Base-by-base conservation (phyloP, 176 grass and related monocot genomes). In the Avena eriantha region DNA sequence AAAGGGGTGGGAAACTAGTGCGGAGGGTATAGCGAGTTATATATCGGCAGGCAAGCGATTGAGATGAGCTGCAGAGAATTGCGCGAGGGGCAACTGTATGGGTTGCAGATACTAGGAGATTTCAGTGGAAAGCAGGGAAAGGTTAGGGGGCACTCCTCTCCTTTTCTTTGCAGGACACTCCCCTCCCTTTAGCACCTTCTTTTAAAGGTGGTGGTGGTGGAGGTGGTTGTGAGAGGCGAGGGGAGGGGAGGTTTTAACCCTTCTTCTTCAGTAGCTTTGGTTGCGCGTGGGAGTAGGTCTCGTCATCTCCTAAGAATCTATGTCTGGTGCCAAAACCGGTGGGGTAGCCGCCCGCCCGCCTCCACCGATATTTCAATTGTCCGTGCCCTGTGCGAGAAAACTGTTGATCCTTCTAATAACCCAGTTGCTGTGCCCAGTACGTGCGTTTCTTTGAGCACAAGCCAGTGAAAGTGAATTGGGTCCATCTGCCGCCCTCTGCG, bases 231-330 rank as follows among this genome's bases (percentile, higher is more conserved):
- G 82, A 22, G 70, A 80, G 18, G 24, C 1, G 69, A 80, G 13
- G 39, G 71, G 77, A 80, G 82, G 51, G 82, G 86, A 82, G 86
- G 82, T 82, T 82, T 81, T 88, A 91, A 80, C 72, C 86, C 69
- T 86, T 82, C 56, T 63, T 79, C 22, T 57, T 69, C 21, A 71
- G 60, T 71, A 71, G 69, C 9, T 76, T 69, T 88, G 19, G 75
- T 58, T 56, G 43, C 70, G 70, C 54, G 61, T 82, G 90, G 50
- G 39, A 8, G 81, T 91, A 43, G 69, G 82, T 88, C 81, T 81
- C 76, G 29, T 87, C 89, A 31, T 81, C 86, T 88, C 86, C 90
- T 88, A 91, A 91, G 90, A 91, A 91, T 91, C 90, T 91, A 85
- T 85, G 86, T 91, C 90, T 64, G 90, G 86, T 88, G 82, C 82